Evolutionary conservation across 768 basidiomycete genomes (phyloP).

Genomic region (Fibroporia radiculosa): DNA sequence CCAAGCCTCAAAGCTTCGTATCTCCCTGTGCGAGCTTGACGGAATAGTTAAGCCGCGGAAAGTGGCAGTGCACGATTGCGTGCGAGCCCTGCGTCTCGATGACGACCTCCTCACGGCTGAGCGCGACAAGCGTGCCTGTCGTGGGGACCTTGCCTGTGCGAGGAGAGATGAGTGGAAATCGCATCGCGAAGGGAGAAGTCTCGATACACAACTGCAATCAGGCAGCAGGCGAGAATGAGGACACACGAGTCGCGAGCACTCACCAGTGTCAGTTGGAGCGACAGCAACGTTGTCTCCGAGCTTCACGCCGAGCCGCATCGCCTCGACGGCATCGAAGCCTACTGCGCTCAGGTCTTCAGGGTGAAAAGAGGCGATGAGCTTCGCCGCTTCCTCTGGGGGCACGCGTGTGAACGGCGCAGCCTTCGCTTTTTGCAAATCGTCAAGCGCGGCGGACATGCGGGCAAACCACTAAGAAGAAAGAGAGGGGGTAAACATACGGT

Average conservation of each 20-base stretch:
- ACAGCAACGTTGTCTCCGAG: slow-evolving; percentile 32
- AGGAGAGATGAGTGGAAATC: neutral
- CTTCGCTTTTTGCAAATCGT: slow-evolving; percentile 21
- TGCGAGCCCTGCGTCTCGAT: slow-evolving; percentile 38
- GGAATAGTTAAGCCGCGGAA: slow-evolving; percentile 34
- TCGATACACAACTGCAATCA: neutral
- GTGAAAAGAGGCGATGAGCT: slow-evolving; percentile 29
- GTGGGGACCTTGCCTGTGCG: slow-evolving; percentile 32
- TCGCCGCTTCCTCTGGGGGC: slow-evolving; percentile 35
- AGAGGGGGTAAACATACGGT: too few species aligned
- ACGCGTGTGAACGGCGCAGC: slow-evolving; percentile 22
- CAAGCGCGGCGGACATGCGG: slow-evolving; percentile 31
- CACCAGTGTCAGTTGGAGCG: slow-evolving; percentile 43
- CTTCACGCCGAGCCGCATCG: slow-evolving; percentile 32
- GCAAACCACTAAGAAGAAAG: slow-evolving; percentile 46
- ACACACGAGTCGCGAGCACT: neutral
- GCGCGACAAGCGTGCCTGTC: slow-evolving; percentile 39
- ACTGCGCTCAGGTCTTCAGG: slow-evolving; percentile 31
- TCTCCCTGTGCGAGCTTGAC: slow-evolving; percentile 5
- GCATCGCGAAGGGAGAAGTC: neutral
- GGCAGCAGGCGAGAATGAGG: neutral
- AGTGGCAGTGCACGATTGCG: slow-evolving; percentile 37
- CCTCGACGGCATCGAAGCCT: slow-evolving; percentile 41
- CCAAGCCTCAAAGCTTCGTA: slow-evolving; percentile 11
- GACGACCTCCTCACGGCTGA: slow-evolving; percentile 41